Base-by-base conservation (phyloP, 164 flowering plant species). In the Berberis vulgaris region DNA sequence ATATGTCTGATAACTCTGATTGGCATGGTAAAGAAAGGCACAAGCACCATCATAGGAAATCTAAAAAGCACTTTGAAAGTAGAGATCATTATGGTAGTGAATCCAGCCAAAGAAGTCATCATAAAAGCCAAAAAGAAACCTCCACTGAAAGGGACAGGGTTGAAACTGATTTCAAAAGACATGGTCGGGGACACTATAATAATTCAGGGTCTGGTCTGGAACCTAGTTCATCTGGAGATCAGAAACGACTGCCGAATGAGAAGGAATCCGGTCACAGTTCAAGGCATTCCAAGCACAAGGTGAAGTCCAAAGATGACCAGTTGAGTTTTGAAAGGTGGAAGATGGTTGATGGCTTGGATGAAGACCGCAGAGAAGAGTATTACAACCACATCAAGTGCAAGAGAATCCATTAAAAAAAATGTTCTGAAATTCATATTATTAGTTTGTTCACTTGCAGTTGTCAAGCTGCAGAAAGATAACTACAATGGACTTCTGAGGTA, bases 311-410 rank as follows among this genome's bases (percentile, higher is more conserved):
- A n/a, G 69, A 59, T 42, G 68, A 75, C 41, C 69, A 65, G 57
- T 57, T 41, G 57, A 61, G 53, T 66, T 56, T 70, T 59, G 87
- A 80, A 60, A 78, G 84, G 65, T 78, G 80, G 86, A 76, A 77
- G 72, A 75, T 79, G 80, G 71, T 50, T 4, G 68, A 76, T 66
- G 79, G 77, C 43, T 70, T 69, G 40, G 74, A 76, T 45, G 71
- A 76, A 8, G 67, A 75, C 52, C 26, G n/a, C 47, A 50, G 60
- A 45, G 77, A 71, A 47, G 80, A 74, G 9, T 66, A 65, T 54
- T 49, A 67, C 71, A 73, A 55, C 60, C 73, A 60, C 65, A 71
- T 69, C 47, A 82, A 83, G 57, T 68, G 76, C 63, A 83, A 81
- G 72, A 81, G 75, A 67, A 57, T 42, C 3, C 72, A 72, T 67